Evolutionary conservation across 78 protist species (phyloP), one percentile per base, ranked within the genome.

Genomic region (Thecamonas trahens): DNA sequence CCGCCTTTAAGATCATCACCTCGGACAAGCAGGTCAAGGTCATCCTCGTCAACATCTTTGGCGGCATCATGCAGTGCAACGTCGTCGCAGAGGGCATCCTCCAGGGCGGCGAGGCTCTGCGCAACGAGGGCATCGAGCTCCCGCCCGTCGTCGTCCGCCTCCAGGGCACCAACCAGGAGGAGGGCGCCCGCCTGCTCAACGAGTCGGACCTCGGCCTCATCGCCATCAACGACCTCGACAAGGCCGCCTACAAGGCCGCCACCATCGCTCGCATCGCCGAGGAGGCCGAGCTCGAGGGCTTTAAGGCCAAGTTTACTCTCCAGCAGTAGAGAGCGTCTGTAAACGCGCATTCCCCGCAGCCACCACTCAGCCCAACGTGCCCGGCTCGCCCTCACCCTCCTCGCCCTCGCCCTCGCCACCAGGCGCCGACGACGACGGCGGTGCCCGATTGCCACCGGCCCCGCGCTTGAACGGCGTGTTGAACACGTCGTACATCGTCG

Each of bases 11-110:
- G 72, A 77, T 96, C 64, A 70, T 96, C 76, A 62, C 88, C 32
- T 40, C 63, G 8, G 89, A 87, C 78, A 32, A 45, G 37, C 50
- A 76, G 76, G 92, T 87, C 29, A 69, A 74, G 61, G 86, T 82
- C 22, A 89, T 94, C 65, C 72, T 94, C 31, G 93, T 91, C n/a
- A 91, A 94, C 77, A 89, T 94, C 69, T 90, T 93, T 44, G 95
- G 97, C 24, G 97, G 97, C 34, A 93, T 93, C 70, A 84, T 93
- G 85, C 62, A 66, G 52, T 93, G 97, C 58, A 95, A 71, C 58
- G 65, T 84, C 61, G 83, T 93, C 58, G 97, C 97, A 29, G 54
- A 60, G 38, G 97, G 97, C 34, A 81, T 93, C 62, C 72, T 93
- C n/a, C n/a, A n/a, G n/a, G n/a, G n/a, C n/a, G n/a, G n/a, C 50